Percentiles rank a stretch among this genome's conserved stretches.
Conservation (phyloP, 2,329 filamentous ascomycete genomes). For the Eutypella sp. region DNA sequence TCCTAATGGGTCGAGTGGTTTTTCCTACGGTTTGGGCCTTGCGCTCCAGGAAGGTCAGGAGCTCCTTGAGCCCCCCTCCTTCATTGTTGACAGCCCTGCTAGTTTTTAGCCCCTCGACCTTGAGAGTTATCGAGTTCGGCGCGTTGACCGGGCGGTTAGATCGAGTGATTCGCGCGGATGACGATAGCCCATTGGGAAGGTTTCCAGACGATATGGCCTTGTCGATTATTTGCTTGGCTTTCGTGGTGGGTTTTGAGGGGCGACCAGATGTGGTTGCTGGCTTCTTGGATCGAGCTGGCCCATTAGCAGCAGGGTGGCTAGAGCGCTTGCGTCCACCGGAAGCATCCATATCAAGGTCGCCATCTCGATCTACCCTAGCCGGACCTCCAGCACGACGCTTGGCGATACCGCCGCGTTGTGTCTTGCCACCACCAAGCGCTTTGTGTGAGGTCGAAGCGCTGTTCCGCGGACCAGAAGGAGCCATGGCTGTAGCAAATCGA, state of each 20-base stretch:
- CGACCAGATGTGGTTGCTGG: constrained; percentile 15
- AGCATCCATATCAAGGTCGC: constrained; percentile 55
- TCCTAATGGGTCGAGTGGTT: constrained; percentile 50
- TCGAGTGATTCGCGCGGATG: constrained; percentile 17
- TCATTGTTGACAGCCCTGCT: constrained; percentile 64
- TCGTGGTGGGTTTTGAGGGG: constrained; percentile 21
- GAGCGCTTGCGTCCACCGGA: constrained; percentile 21
- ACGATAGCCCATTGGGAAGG: constrained; percentile 27
- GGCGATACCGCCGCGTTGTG: constrained; percentile 42
- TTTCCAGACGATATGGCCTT: constrained; percentile 35
- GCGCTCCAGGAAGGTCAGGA: constrained; percentile 66
- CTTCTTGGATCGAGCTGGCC: constrained; percentile 9
- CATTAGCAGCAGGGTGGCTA: constrained; percentile 10
- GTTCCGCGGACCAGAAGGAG: constrained; percentile 16
- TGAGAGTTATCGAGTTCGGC: constrained; percentile 33
- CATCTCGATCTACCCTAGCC: constrained; percentile 46
- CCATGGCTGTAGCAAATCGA: constrained; percentile 14
- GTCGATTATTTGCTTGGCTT: constrained; percentile 38
- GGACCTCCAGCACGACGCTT: constrained; percentile 39
- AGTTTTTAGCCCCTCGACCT: constrained; percentile 58
- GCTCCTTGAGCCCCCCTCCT: constrained; percentile 60
- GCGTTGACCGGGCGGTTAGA: constrained; percentile 13
- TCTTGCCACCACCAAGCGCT: constrained; percentile 16
- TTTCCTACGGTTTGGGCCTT: constrained; percentile 57
- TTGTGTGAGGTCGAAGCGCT: constrained; percentile 15